Evolutionary conservation across 306 rosid species (phyloP), one percentile per base, ranked within the genome.

Genomic region (Luffa acutangula): DNA sequence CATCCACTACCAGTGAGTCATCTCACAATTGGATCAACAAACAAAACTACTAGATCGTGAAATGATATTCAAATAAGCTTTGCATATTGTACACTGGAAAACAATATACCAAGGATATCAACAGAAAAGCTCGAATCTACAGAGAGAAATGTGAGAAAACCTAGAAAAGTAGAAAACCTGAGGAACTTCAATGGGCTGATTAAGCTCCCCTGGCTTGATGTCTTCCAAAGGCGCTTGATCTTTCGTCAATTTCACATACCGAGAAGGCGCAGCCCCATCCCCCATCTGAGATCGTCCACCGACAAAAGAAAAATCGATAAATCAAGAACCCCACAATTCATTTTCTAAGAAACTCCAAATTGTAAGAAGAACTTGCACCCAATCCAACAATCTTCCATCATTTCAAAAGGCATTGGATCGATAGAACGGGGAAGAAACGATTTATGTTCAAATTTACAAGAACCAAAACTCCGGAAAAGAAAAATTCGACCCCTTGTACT

Each of bases 101-200:
- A 3, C 3, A 67, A 71, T 0, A 46, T 45, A 21, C 20, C 60
- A 73, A 49, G 7, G 20, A 72, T 72, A 72, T 21, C 6, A 72
- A 75, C 7, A 52, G 13, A 34, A 4, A 75, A 75, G 17, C 64
- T 17, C 18, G 2, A 53, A 75, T 75, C 60, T 9, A 53, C 14
- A 52, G 15, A 51, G 63, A 53, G 34, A 36, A 75, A 1, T 8
- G 15, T 53, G 45, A 48, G 59, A 17, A 52, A 33, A 11, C 31
- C 71, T 1, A 46, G 37, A 14, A 75, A 48, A 20, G 2, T 34
- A n/a, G 15, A 14, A 82, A 51, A 93, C 99, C 97, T 96, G 98
- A 83, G 97, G 97, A 85, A 93, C 94, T 15, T 93, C 92, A 81
- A 96, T 86, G 33, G 99, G 99, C 83, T 93, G 98, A 81, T 93